phyloP scores from a whole-genome alignment of 169 alveolate genomes.

The Cryptosporidium canis region DNA sequence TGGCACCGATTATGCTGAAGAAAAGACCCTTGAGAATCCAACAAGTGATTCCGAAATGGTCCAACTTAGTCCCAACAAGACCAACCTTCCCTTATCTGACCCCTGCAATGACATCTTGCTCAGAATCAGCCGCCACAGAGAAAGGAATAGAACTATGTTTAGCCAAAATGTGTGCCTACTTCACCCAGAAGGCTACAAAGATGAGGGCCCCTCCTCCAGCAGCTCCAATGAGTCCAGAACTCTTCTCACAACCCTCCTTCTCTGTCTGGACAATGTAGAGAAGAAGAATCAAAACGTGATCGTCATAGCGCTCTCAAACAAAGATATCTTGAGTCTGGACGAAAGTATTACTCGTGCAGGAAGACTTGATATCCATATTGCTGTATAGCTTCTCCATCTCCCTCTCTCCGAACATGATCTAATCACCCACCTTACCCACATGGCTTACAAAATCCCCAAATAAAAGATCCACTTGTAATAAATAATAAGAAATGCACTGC shows the following conservation, averaged over 20 bases:
- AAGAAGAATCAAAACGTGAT: constrained; percentile 31
- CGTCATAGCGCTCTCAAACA: constrained; percentile 39
- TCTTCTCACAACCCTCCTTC: constrained; percentile 44
- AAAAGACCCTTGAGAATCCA: not conserved
- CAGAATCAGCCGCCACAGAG: not conserved
- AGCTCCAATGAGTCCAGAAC: constrained; percentile 20
- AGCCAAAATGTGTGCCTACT: not conserved
- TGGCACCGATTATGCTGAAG: too few species aligned
- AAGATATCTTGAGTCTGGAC: not conserved
- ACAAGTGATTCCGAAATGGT: not conserved
- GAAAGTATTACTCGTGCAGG: constrained; percentile 68
- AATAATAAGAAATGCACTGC: too few species aligned
- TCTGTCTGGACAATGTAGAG: constrained; percentile 57
- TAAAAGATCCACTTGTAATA: too few species aligned
- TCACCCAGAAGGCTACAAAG: not conserved
- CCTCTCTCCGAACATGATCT: too few species aligned
- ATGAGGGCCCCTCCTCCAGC: not conserved
- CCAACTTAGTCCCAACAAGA: not conserved
- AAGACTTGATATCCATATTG: constrained; percentile 47
- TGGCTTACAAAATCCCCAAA: too few species aligned
- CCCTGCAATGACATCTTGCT: not conserved
- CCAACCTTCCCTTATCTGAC: not conserved
- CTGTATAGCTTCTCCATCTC: not conserved
- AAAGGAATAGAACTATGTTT: not conserved
- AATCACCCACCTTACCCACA: too few species aligned